Evolutionary conservation across 1,284 basidiomycete species (phyloP), one percentile per base, ranked within the genome.

Genomic region (Sparassis latifolia): DNA sequence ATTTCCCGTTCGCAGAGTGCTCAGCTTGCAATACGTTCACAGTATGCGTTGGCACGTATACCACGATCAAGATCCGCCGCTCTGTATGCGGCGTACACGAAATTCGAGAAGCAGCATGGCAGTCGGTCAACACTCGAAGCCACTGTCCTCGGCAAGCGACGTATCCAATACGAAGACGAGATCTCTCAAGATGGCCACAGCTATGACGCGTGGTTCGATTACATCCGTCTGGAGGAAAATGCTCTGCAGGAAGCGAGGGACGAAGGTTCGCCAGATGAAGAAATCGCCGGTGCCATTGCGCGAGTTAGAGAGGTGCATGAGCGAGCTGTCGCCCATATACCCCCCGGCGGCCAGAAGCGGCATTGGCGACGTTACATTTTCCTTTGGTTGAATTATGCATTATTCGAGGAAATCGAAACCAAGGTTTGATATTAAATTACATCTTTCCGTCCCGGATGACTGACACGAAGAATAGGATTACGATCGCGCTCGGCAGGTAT

Each of bases 161-260:
- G 96, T 42, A 97, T 99, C 52, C 94, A 99, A 64, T 99, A 99
- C 66, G 96, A 97, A 66, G 94, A 97, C 59, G 94, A 97, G 68
- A 68, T 97, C 2, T 69, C 81, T 4, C 88, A 94, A 54, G 92
- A 97, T 57, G 82, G 89, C 0, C 82, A 86, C 37, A 97, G 98
- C 67, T 99, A 98, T 62, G 96, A 99, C 67, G 89, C 90, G 1
- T 99, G 97, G 97, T 98, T 98, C 66, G 97, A 98, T 63, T 97
- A 97, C 61, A 81, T 92, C 9, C 80, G 94, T 3, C 69, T 99
- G 27, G 96, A 99, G 66, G 97, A 99, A 67, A 90, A 87, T 40
- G 90, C 93, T 0, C 81, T 84, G 59, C 74, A 79, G 30, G 83
- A 91, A 49, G 71, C 89, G 39, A 78, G 75, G 59, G 86, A 89